Percentiles rank a stretch among this genome's conserved stretches.
phyloP scores from a whole-genome alignment of 176 grass and related monocot species.

The Tuctoria greenei region DNA sequence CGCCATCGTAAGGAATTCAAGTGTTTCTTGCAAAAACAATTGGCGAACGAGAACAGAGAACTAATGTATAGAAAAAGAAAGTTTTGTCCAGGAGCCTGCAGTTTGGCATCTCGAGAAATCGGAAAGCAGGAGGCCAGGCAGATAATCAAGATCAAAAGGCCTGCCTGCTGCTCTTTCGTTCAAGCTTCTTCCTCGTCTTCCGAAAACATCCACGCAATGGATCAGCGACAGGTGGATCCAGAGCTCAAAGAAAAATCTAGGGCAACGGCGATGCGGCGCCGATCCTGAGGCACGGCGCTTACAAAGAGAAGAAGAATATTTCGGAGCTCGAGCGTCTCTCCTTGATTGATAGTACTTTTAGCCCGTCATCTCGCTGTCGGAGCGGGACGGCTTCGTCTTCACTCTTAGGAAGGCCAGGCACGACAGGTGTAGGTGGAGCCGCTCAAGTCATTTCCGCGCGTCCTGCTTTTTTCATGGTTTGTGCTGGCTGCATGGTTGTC shows the following conservation, averaged over 20 bases:
- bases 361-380: neutral
- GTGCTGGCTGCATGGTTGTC: no score
- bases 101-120: neutral
- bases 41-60: neutral
- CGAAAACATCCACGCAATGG: neutral
- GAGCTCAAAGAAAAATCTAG: neutral
- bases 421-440: no score
- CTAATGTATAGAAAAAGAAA: neutral
- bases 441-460: no score
- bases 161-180: neutral
- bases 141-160: neutral
- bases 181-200: neutral
- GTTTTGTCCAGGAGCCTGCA: neutral
- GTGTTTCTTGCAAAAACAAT: neutral
- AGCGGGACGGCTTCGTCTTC: neutral
- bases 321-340: neutral
- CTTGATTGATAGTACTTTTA: neutral
- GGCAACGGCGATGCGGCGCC: neutral
- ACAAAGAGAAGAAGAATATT: neutral
- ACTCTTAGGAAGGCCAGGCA: neutral
- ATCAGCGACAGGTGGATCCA: neutral
- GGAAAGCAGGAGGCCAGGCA: neutral
- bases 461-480: no score
- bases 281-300: neutral
- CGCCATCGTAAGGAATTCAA: neutral